Evolutionary conservation across 2,329 filamentous ascomycete genomes (phyloP), one percentile per base, ranked within the genome.

Genomic region (Trichoderma sp.): DNA sequence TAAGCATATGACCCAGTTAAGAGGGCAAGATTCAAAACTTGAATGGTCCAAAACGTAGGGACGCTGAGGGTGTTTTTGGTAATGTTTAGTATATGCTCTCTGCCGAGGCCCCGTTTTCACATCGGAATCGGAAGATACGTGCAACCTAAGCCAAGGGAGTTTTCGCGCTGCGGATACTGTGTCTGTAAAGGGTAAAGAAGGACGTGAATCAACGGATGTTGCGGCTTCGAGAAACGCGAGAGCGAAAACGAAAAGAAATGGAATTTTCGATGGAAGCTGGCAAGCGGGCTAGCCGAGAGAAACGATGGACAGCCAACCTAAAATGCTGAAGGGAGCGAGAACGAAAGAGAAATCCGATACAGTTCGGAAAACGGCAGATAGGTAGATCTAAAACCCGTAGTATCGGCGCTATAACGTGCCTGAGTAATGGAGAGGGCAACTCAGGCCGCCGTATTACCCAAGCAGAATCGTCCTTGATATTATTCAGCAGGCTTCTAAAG

Each of bases 391-490:
- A 61, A 34, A 26, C 11, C 59, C 59, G 59, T 28, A 5, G 51
- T 51, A 61, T 34, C 28, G 59, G 28, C 59, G 59, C 43, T 7
- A 18, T 5, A 32, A 10, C 13, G 30, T 18, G 43, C 30, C 43
- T 5, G 59, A 63, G 46, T 63, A 63, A 52, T 30, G 24, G 5
- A 7, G 24, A 28, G 59, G 59, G 59, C 59, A 63, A 63, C 59
- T 54, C 16, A 28, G 30, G 30, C 59, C 59, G 59, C 59, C 32
- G 6, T 52, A 37, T 37, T 63, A 52, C n/a, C 16, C 18, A 39
- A 63, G 32, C 59, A 61, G 37, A 18, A 18, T n/a, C 24, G 30
- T n/a, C 37, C 52, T 63, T 52, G 37, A 28, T 63, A 63, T 63
- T 63, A 63, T 39, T 63, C 59, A 63, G 59, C 59, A 63, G 13